Evolutionary conservation across 768 basidiomycete genomes (phyloP).

Genomic region (Cyclocybe cylindracea): DNA sequence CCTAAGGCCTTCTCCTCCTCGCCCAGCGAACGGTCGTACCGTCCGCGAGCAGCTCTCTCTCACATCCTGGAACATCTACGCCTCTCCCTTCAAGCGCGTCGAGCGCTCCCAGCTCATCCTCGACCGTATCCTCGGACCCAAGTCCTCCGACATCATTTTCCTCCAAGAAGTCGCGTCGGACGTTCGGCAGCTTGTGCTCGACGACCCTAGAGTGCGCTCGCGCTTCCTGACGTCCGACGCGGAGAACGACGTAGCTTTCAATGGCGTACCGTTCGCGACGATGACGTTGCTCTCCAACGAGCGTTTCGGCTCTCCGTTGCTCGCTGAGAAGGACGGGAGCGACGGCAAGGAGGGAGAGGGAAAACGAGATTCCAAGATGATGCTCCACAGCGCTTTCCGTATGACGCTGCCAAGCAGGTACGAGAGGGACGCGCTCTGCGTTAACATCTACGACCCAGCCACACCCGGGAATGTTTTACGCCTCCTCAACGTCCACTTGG

Average conservation of each 20-base stretch:
- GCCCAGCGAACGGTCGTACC: too few relatives aligned
- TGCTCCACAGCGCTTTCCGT: conserved; percentile 28
- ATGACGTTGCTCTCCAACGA: conserved; percentile 37
- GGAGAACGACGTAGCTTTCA: conserved; percentile 35
- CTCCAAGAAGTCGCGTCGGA: conserved; percentile 38
- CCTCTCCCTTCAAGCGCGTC: conserved; percentile 29
- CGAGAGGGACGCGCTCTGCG: too few relatives aligned
- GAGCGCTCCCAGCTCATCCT: conserved; percentile 36
- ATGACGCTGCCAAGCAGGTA: too few relatives aligned
- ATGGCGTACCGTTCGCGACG: conserved; percentile 32
- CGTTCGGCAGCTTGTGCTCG: conserved; percentile 32
- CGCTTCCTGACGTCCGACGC: conserved; percentile 35
- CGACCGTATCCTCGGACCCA: conserved; percentile 30
- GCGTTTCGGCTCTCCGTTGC: conserved; percentile 28
- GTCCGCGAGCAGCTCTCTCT: conserved; percentile 27
- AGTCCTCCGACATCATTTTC: conserved; percentile 35
- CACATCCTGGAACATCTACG: conserved; percentile 38
- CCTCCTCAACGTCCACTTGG: conserved; percentile 20
- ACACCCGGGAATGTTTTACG: too few relatives aligned
- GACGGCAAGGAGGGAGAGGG: conserved; percentile 16
- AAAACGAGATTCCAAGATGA: conserved; percentile 16
- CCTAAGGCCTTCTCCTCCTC: too few relatives aligned
- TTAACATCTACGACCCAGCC: too few relatives aligned
- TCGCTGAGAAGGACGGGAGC: conserved; percentile 19
- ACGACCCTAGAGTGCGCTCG: conserved; percentile 31